Percentiles rank a stretch among this genome's conserved stretches.
phyloP scores from a whole-genome alignment of 176 grass and related monocot genomes.

The Thalia dealbata region DNA sequence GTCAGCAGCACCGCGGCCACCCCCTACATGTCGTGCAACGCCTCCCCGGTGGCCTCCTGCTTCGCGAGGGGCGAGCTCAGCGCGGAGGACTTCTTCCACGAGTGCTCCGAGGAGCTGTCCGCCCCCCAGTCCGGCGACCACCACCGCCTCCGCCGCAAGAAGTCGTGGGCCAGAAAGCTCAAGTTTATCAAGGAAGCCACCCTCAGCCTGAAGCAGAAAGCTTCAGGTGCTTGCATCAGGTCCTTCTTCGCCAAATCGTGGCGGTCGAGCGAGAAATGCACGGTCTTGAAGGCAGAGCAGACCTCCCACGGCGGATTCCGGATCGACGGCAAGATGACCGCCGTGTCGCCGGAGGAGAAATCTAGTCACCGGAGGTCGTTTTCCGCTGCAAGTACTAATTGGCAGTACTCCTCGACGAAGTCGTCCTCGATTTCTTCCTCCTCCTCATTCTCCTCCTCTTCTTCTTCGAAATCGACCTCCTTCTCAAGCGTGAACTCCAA shows the following conservation, averaged over 20 bases:
- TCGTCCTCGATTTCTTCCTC: background rate
- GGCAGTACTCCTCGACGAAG: background rate
- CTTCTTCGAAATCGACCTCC: background rate
- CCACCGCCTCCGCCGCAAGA: background rate
- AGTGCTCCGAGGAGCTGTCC: slow-evolving; percentile 37
- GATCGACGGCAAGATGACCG: background rate
- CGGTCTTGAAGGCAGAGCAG: background rate
- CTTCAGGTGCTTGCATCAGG: slow-evolving; percentile 10
- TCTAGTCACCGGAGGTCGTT: slow-evolving; percentile 8
- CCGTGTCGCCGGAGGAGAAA: background rate
- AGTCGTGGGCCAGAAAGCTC: slow-evolving; percentile 10
- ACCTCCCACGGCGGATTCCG: background rate
- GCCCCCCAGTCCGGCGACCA: background rate
- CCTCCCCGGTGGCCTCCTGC: background rate
- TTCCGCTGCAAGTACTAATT: background rate
- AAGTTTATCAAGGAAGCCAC: slow-evolving; percentile 1
- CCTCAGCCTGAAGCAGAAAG: slow-evolving; percentile 1
- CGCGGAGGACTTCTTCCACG: slow-evolving; percentile 31
- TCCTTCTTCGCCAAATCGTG: slow-evolving; percentile 14
- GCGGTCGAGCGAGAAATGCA: background rate
- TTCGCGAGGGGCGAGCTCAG: background rate
- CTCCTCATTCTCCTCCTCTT: background rate
- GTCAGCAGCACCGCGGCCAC: slow-evolving; percentile 9
- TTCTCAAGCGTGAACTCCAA: slow-evolving; percentile 8
- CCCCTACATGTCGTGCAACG: slow-evolving; percentile 11